Evolutionary conservation across 169 alveolate genomes (phyloP).

Genomic region (Eimeria tenella): DNA sequence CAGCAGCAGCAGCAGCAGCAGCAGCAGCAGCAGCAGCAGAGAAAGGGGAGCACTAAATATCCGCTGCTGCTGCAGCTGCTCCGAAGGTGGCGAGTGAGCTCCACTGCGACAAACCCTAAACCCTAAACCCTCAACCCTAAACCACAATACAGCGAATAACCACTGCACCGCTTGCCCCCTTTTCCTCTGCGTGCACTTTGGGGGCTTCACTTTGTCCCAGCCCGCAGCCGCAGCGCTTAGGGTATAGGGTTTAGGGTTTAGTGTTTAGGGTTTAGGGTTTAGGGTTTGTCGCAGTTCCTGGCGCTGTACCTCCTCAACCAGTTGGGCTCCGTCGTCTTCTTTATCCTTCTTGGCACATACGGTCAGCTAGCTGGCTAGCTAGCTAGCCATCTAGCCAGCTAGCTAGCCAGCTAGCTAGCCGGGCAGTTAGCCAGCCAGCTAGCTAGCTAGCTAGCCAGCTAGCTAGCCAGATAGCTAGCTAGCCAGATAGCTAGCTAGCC

Average conservation of each 20-base stretch:
- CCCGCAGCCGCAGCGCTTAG: background rate
- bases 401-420: too few relatives aligned
- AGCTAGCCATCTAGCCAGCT: too few relatives aligned
- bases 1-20: background rate
- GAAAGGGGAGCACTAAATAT: background rate
- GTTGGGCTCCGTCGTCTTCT: slow-evolving; percentile 52
- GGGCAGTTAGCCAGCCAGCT: too few relatives aligned
- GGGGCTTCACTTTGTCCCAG: background rate
- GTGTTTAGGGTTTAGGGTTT: background rate
- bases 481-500: too few relatives aligned
- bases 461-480: too few relatives aligned
- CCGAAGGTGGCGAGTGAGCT: background rate
- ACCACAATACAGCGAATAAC: background rate
- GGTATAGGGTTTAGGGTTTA: background rate
- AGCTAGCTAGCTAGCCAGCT: too few relatives aligned
- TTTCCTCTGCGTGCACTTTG: background rate
- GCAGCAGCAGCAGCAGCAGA: slow-evolving; percentile 17
- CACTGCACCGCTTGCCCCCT: too few relatives aligned
- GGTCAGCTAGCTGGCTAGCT: slow-evolving; percentile 19
- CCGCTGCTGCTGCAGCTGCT: slow-evolving; percentile 23
- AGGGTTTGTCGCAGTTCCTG: slow-evolving; percentile 20
- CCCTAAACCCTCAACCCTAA: background rate
- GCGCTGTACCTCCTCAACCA: slow-evolving; percentile 48
- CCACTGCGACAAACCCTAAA: background rate
- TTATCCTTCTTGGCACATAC: slow-evolving; percentile 47